phyloP scores from a whole-genome alignment of 176 grass and related monocot genomes.

The Rhynchospora pubera region DNA sequence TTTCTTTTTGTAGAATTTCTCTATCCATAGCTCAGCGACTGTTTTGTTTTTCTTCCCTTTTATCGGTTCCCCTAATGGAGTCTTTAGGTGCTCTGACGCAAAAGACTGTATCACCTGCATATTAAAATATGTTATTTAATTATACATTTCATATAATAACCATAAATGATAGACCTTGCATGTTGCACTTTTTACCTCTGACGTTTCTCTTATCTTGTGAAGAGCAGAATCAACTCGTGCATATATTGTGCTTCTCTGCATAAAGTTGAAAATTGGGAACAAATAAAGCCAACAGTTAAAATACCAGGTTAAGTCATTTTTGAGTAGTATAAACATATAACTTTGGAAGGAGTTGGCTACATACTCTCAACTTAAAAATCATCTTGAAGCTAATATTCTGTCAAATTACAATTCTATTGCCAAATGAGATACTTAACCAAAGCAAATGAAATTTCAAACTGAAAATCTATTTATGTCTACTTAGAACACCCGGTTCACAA shows the following conservation, averaged over 20 bases:
- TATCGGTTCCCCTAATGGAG: constrained; percentile 84
- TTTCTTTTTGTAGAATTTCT: constrained; percentile 97
- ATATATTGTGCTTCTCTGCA: constrained; percentile 97
- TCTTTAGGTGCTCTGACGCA: constrained; percentile 90
- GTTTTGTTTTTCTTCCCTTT: constrained; percentile 96
- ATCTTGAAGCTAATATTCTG: background rate
- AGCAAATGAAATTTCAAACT: background rate
- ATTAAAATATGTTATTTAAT: constrained; percentile 11
- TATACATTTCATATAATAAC: constrained; percentile 19
- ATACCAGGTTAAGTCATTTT: background rate
- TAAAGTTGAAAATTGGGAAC: constrained; percentile 23
- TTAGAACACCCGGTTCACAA: background rate
- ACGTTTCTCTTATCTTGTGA: constrained; percentile 90
- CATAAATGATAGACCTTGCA: constrained; percentile 20
- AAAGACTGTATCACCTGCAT: constrained; percentile 86
- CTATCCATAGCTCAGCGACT: constrained; percentile 76
- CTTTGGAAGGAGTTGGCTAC: background rate
- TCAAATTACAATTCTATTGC: background rate
- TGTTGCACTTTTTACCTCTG: constrained; percentile 47
- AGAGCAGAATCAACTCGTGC: constrained; percentile 96
- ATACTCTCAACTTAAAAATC: background rate
- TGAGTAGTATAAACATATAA: background rate
- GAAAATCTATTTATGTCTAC: background rate
- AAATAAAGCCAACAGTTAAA: background rate
- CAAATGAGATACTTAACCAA: background rate